These are phyloP conservation scores for Amaranthus tricolor DNA, from an alignment of 179 eudicot genomes.

Conservation along the genomic window DNA sequence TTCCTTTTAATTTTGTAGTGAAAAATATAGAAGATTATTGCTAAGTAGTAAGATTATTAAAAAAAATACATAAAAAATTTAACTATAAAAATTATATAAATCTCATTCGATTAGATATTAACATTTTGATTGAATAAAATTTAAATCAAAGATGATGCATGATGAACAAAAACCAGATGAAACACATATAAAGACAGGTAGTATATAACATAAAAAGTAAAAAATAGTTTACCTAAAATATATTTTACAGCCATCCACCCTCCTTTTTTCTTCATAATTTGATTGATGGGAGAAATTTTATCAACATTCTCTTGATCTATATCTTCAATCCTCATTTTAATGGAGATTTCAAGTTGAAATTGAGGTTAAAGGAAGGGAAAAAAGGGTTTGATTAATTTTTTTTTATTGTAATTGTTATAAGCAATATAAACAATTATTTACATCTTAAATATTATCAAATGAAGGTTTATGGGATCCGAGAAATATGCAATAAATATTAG, in stretches of 20 bases:
- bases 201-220: not conserved
- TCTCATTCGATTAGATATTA: no score
- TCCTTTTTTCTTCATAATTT: slow-evolving; percentile 32
- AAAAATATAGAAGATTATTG: no score
- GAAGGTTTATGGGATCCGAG: slow-evolving; percentile 8
- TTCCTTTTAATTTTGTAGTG: no score
- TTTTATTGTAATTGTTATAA: not conserved
- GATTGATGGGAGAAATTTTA: not conserved
- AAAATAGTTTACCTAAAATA: slow-evolving; percentile 49
- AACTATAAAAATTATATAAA: no score
- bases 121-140: no score
- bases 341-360: not conserved
- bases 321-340: slow-evolving; percentile 2
- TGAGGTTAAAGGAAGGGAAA: not conserved
- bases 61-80: no score
- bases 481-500: not conserved
- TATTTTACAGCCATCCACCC: slow-evolving; percentile 74
- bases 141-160: not conserved
- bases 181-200: not conserved
- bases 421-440: not conserved
- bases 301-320: slow-evolving; percentile 12
- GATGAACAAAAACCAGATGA: not conserved
- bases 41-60: no score
- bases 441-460: not conserved
- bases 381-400: not conserved